Evolutionary conservation across 139 green algal species (phyloP).

Genomic region (Marvania coccoides): DNA sequence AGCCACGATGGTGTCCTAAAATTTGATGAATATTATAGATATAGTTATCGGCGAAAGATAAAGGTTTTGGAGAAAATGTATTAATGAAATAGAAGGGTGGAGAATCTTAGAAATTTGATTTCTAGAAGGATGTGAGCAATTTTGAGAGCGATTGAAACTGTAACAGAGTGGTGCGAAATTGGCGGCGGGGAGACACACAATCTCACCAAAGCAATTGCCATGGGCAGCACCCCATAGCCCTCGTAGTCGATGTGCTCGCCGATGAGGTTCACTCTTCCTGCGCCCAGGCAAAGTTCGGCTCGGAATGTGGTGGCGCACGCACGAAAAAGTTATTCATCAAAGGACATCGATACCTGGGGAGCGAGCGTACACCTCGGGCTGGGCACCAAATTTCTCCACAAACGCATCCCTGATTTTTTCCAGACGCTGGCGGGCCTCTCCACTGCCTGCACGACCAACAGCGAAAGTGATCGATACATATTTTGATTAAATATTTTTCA

Average conservation of each 20-base stretch:
- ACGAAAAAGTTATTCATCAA: neutral
- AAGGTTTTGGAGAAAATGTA: too few relatives aligned
- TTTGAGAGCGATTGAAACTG: too few relatives aligned
- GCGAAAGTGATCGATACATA: neutral
- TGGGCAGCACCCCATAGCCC: conserved; percentile 94
- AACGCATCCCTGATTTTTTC: conserved; percentile 43
- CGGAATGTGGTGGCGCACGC: neutral
- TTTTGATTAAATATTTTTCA: neutral
- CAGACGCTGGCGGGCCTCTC: conserved; percentile 2
- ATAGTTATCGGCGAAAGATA: neutral
- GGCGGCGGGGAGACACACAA: neutral
- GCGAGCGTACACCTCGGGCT: conserved; percentile 49
- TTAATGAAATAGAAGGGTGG: too few relatives aligned
- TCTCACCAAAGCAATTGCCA: conserved; percentile 83
- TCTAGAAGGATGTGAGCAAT: too few relatives aligned
- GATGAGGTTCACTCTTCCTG: conserved; percentile 96
- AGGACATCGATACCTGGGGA: conserved; percentile 40
- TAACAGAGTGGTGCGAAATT: neutral
- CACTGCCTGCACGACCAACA: neutral
- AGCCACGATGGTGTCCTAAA: conserved; percentile 28
- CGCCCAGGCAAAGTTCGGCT: neutral
- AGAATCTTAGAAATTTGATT: too few relatives aligned
- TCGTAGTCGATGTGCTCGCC: conserved; percentile 98
- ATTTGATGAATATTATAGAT: neutral
- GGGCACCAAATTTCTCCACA: conserved; percentile 30